Conservation (phyloP, 2,329 filamentous ascomycete genomes). For the Nemania sp. region DNA sequence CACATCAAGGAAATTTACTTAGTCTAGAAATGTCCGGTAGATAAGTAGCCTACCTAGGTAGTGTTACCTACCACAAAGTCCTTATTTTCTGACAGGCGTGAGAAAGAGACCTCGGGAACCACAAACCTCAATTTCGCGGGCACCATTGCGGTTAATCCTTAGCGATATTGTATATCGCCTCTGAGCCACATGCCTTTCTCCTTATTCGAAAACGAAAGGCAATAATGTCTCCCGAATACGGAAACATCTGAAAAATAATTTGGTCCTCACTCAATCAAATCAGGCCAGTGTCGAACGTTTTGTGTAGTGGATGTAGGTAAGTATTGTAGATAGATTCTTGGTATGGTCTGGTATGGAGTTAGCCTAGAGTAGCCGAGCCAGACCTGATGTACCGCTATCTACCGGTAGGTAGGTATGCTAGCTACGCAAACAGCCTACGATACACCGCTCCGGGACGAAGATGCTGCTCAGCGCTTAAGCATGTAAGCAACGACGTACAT, state of each 20-base stretch:
- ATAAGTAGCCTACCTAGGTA: not conserved
- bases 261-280: slow-evolving; percentile 13
- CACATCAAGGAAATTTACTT: not conserved
- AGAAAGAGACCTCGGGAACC: too few relatives aligned
- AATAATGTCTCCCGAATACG: slow-evolving; percentile 26
- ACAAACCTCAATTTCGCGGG: slow-evolving; percentile 1
- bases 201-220: slow-evolving; percentile 2
- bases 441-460: slow-evolving; percentile 18
- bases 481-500: slow-evolving; percentile 21
- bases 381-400: slow-evolving; percentile 12
- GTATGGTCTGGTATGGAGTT: not conserved
- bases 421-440: not conserved
- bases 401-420: not conserved
- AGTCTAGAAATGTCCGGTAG: not conserved
- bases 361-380: not conserved
- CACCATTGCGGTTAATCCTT: not conserved
- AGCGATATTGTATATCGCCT: not conserved
- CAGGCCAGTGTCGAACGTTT: slow-evolving; percentile 34
- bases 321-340: not conserved
- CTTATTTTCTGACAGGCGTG: not conserved
- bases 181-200: not conserved
- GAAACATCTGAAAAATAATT: slow-evolving; percentile 2
- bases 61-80: slow-evolving; percentile 2
- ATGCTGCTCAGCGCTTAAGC: slow-evolving; percentile 27
- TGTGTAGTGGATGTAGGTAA: not conserved